Percentiles rank a stretch among this genome's conserved stretches.
These are phyloP conservation scores for Prillingera fragicola DNA, from an alignment of 1,284 basidiomycete species.

Conservation along the genomic window DNA sequence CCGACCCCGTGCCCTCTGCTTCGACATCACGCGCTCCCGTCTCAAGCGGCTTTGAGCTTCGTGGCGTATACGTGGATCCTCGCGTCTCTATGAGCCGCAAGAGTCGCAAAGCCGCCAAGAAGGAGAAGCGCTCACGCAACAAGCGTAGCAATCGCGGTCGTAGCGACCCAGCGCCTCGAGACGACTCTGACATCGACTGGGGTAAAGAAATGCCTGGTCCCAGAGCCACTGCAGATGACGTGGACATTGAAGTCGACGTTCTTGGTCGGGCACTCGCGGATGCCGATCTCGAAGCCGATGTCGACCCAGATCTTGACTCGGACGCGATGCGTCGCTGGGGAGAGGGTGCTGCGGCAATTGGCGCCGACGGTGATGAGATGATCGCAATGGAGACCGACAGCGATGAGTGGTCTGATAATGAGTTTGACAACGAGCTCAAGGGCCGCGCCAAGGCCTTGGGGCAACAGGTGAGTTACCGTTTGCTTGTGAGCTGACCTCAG, in stretches of 20 bases:
- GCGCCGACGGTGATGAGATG: conserved; percentile 8
- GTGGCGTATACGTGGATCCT: conserved; percentile 22
- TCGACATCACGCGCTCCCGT: conserved; percentile 2
- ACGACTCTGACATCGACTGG: conserved; percentile 49
- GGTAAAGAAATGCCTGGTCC: conserved; percentile 43
- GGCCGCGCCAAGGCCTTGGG: conserved; percentile 14
- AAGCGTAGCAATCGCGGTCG: conserved; percentile 15
- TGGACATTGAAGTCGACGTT: conserved; percentile 14
- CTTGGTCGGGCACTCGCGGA: conserved; percentile 20
- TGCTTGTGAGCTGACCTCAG: too few species aligned
- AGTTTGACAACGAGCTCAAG: conserved; percentile 11
- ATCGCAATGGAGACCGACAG: conserved; percentile 13
- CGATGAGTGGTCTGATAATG: conserved; percentile 13
- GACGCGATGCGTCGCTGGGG: conserved; percentile 28
- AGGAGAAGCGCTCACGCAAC: conserved; percentile 22
- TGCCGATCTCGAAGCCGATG: conserved; percentile 23
- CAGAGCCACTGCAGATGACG: conserved; percentile 6
- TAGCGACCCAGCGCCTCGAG: conserved; percentile 16
- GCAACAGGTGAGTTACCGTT: too few species aligned
- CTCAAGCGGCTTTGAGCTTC: conserved; percentile 7
- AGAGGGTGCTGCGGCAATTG: conserved; percentile 17
- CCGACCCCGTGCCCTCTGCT: conserved; percentile 11
- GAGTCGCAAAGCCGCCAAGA: conserved; percentile 28
- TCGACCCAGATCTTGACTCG: conserved; percentile 24
- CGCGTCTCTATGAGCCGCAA: conserved; percentile 19